Base-by-base conservation (phyloP, 2,329 filamentous ascomycete genomes). In the Cordyceps javanica region DNA sequence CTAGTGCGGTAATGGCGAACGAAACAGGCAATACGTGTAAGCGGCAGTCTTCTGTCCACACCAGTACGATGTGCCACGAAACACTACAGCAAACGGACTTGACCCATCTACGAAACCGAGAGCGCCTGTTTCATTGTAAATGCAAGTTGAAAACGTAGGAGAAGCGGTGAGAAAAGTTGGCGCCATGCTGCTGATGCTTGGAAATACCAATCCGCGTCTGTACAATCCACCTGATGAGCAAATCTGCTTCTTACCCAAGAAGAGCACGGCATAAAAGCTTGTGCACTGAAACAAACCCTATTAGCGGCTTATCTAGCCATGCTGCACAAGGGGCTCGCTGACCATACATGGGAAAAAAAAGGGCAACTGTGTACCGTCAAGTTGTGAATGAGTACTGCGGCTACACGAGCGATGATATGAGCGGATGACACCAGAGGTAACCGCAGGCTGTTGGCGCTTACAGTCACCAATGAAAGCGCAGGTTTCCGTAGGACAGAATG, bases 341-440 rank as follows among this genome's bases (percentile, higher is more conserved):
- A 53, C 21, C 21, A 19, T 42, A 53, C 50, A 41, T 16, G 10
- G 50, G 50, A 11, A 9, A 28, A 11, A 9, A 28, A 9, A 11
- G 7, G 16, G 36, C 50, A 38, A 25, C 25, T 53, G 50, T 53
- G 50, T 53, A 53, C 36, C 50, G 50, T 53, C 38, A 42, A 25
- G 6, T 53, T 21, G 50, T 42, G 34, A 25, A 3, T 41, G 26
- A n/a, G 50, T 13, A 5, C 25, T 23, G 36, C 36, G 38, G 50
- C 50, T 42, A 9, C 38, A 30, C 23, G 23, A 10, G 21, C 38
- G n/a, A 42, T n/a, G 23, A 50, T 11, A 16, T 39, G 50, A 32
- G n/a, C 5, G 25, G 11, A 21, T 53, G 50, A 53, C 41, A 42
- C 50, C 26, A 9, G 25, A 32, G 11, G 38, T 23, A 53, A 6